Conservation (phyloP, 495 filamentous ascomycete species). For the Aspergillus asperescens region DNA sequence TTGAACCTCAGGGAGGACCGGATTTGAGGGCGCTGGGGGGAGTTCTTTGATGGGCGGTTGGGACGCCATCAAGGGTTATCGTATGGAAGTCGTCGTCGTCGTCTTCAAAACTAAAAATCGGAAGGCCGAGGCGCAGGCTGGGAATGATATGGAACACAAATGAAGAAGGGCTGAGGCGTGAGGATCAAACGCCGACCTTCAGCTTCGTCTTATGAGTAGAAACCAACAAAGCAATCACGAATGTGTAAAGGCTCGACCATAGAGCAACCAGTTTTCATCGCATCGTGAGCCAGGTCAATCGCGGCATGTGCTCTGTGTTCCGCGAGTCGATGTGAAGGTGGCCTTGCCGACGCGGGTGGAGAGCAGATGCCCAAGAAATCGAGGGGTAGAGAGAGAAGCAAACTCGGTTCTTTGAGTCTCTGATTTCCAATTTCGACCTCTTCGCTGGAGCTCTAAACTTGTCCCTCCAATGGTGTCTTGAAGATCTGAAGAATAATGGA, state of each 20-base stretch:
- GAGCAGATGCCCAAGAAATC: not conserved
- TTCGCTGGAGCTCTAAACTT: not conserved
- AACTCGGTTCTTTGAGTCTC: not conserved
- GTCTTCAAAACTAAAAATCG: not conserved
- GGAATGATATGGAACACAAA: not conserved
- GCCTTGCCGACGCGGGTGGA: not conserved
- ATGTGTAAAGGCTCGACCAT: constrained; percentile 20
- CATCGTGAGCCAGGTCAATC: constrained; percentile 19
- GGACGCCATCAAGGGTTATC: constrained; percentile 28
- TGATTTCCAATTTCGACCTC: not conserved
- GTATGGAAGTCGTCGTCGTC: not conserved
- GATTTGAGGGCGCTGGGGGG: constrained; percentile 45
- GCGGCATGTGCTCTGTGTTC: constrained; percentile 3
- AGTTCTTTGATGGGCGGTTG: constrained; percentile 31
- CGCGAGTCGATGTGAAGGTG: constrained; percentile 1
- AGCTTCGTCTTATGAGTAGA: not conserved
- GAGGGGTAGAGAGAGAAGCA: not conserved
- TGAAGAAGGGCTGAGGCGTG: not conserved
- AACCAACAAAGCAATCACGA: constrained; percentile 2
- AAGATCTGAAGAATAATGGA: constrained; percentile 1
- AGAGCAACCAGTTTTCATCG: constrained; percentile 21
- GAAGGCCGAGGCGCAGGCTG: not conserved
- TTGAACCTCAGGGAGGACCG: constrained; percentile 49
- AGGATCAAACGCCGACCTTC: not conserved
- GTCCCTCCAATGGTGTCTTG: not conserved